Percentiles rank a stretch among this genome's conserved stretches.
phyloP scores from a whole-genome alignment of 169 alveolate genomes.

The Cryptosporidium muris region DNA sequence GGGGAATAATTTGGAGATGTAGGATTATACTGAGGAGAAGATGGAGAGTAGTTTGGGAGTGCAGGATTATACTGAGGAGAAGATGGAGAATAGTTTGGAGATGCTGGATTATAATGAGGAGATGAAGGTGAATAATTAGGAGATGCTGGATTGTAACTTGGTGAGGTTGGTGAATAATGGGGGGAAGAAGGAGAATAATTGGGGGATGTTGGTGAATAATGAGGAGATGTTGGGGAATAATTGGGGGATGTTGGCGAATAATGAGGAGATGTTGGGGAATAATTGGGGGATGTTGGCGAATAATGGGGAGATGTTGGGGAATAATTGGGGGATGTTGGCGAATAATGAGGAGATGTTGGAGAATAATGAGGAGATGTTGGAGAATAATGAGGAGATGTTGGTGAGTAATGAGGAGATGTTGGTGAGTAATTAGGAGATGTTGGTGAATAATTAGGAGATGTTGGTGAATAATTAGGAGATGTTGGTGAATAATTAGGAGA shows the following conservation, averaged over 20 bases:
- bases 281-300: conserved; percentile 90
- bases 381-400: conserved; percentile 79
- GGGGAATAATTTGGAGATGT: conserved; percentile 85
- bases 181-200: conserved; percentile 81
- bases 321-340: conserved; percentile 90
- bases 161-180: conserved; percentile 86
- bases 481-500: conserved; percentile 85
- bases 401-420: conserved; percentile 81
- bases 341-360: conserved; percentile 89
- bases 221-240: conserved; percentile 86
- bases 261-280: conserved; percentile 91
- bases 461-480: conserved; percentile 86
- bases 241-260: conserved; percentile 83
- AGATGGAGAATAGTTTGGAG: conserved; percentile 89
- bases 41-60: conserved; percentile 47
- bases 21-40: conserved; percentile 57
- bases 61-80: conserved; percentile 81
- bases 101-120: conserved; percentile 83
- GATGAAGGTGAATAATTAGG: conserved; percentile 80
- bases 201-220: conserved; percentile 80
- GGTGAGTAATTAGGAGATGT: conserved; percentile 89
- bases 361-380: conserved; percentile 87
- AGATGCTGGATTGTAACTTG: conserved; percentile 91
- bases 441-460: conserved; percentile 91
- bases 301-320: conserved; percentile 87